Evolutionary conservation across 1,284 basidiomycete genomes (phyloP), one percentile per base, ranked within the genome.

Genomic region (Tetrapyrgos nigripes): DNA sequence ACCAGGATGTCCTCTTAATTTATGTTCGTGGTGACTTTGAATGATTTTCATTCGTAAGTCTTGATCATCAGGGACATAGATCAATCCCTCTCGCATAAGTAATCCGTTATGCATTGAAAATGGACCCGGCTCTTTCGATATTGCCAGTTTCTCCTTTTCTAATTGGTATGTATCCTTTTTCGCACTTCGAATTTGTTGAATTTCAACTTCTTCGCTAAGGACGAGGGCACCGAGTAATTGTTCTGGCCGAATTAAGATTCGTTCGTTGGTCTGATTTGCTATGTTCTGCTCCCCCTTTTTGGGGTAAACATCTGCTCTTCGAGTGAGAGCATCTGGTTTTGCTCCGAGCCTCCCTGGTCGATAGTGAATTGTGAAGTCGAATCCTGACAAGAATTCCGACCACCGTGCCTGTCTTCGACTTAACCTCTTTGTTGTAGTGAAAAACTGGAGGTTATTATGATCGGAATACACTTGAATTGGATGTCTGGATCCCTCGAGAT

Each of bases 1-100:
- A 5, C 78, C 77, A 9, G 64, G 71, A 61, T 80, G 77, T 8
- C 78, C 61, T 62, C 51, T 1, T 5, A 59, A n/a, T 17, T 50
- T 51, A 26, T 58, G 51, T n/a, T n/a, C n/a, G n/a, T 64, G 57
- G 35, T 57, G 47, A 17, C 21, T 27, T 40, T 47, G 3, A 2
- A 57, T 49, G 27, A 59, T 47, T 29, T 28, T 9, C 2, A 49
- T 2, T 35, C 53, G 1, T 13, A 64, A 45, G 23, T 50, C 37
- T 17, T 49, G 11, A 21, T 45, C 13, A 9, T 56, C n/a, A 1
- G 55, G 64, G 4, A 64, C 60, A 29, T 59, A 64, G 3, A 64
- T 40, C 24, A 26, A 21, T 4, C 44, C 53, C 1, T 54, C 23
- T 23, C 40, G 6, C 11, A 50, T 27, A 8, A 58, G 52, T 8